Conservation (phyloP, 345 rosid genomes). For the Acer campestre region DNA sequence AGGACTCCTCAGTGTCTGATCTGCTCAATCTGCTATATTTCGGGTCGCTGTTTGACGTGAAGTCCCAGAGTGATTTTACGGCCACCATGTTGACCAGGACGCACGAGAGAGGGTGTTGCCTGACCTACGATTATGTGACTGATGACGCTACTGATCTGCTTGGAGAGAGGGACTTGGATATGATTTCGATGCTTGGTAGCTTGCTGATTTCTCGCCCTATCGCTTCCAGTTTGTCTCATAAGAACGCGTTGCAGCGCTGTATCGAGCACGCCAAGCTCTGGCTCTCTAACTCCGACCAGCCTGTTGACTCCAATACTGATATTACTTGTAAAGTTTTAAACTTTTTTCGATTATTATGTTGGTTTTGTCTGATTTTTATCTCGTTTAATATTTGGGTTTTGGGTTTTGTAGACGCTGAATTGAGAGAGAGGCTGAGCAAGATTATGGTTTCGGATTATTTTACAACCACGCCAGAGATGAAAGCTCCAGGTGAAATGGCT, state of each 20-base stretch:
- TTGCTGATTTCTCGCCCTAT: slow-evolving; percentile 76
- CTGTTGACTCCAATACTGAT: slow-evolving; percentile 52
- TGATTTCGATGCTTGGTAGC: slow-evolving; percentile 62
- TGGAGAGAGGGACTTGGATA: slow-evolving; percentile 79
- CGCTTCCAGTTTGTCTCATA: slow-evolving; percentile 76
- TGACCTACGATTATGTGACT: slow-evolving; percentile 86
- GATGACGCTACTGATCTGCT: slow-evolving; percentile 94
- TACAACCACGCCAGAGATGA: slow-evolving; percentile 82
- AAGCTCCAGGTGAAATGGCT: slow-evolving; percentile 78
- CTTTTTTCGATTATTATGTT: neutral
- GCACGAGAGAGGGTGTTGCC: slow-evolving; percentile 88
- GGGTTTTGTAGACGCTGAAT: slow-evolving; percentile 57
- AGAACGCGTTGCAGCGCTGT: slow-evolving; percentile 74
- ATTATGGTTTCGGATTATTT: slow-evolving; percentile 89
- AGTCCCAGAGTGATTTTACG: slow-evolving; percentile 73
- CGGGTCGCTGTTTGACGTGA: slow-evolving; percentile 80
- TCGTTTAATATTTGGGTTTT: neutral
- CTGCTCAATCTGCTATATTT: slow-evolving; percentile 79
- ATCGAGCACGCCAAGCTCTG: slow-evolving; percentile 74
- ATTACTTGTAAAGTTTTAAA: slow-evolving; percentile 53
- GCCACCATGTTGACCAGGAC: slow-evolving; percentile 80
- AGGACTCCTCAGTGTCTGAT: slow-evolving; percentile 46
- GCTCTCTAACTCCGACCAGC: slow-evolving; percentile 66
- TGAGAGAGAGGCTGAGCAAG: slow-evolving; percentile 76
- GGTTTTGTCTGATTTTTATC: neutral